Evolutionary conservation across 805 yeast species (phyloP).

Genomic region (Candida sithepensis): DNA sequence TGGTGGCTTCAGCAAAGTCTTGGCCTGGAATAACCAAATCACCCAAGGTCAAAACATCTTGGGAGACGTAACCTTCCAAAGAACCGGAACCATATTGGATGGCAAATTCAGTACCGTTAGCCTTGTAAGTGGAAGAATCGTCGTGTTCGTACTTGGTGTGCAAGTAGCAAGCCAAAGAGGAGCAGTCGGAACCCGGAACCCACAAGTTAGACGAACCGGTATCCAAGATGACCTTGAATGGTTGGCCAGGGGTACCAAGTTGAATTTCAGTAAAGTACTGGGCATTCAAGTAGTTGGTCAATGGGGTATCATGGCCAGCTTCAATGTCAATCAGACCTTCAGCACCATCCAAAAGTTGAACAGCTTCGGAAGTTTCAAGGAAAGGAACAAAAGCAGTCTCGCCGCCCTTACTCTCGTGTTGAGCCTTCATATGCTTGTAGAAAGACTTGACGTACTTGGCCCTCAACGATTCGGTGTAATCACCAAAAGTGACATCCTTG

Average conservation of each 20-base stretch:
- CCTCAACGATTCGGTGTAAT: constrained; percentile 46
- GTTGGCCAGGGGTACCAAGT: constrained; percentile 90
- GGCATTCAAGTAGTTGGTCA: constrained; percentile 91
- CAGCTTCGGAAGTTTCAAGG: constrained; percentile 20
- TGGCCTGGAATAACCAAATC: constrained; percentile 81
- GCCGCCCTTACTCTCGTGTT: constrained; percentile 28
- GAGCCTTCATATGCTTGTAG: constrained; percentile 30
- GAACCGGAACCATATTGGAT: constrained; percentile 93
- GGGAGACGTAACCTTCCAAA: constrained; percentile 87
- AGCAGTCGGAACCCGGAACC: constrained; percentile 89
- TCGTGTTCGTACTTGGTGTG: constrained; percentile 88
- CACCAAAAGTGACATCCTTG: constrained; percentile 40
- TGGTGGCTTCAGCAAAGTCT: constrained; percentile 95
- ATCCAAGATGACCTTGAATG: constrained; percentile 90
- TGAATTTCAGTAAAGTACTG: constrained; percentile 92
- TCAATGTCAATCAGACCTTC: constrained; percentile 17
- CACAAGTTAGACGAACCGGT: constrained; percentile 97
- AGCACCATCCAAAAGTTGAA: constrained; percentile 4
- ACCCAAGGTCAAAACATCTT: constrained; percentile 78
- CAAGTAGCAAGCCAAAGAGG: constrained; percentile 91
- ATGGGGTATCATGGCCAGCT: constrained; percentile 69
- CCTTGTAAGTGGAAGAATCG: constrained; percentile 76
- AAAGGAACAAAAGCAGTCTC: constrained; percentile 41
- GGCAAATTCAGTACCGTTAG: constrained; percentile 81
- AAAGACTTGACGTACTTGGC: constrained; percentile 43